Conservation (phyloP, 352 stramenopile genomes). For the Globisporangium emineosum region DNA sequence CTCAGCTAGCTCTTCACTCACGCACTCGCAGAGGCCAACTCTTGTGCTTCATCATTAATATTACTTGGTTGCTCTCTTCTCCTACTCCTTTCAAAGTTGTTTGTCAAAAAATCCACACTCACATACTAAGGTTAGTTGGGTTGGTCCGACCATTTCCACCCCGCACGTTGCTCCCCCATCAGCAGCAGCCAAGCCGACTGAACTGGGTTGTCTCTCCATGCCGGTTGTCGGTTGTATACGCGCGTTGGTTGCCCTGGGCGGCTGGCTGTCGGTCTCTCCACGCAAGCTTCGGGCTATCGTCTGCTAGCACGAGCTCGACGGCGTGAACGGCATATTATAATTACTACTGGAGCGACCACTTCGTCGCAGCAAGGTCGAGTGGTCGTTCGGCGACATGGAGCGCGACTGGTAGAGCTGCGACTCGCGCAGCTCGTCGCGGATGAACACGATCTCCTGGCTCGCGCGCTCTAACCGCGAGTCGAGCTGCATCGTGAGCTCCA, state of each 20-base stretch:
- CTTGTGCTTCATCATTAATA: slow-evolving; percentile 8
- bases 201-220: neutral
- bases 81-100: neutral
- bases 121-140: slow-evolving; percentile 5
- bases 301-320: slow-evolving; percentile 15
- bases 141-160: neutral
- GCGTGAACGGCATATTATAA: slow-evolving; percentile 7
- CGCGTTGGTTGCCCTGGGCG: neutral
- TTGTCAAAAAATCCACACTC: slow-evolving; percentile 11
- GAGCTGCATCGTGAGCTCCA: slow-evolving; percentile 66
- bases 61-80: slow-evolving; percentile 7
- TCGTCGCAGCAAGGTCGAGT: neutral
- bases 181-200: neutral
- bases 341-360: slow-evolving; percentile 9
- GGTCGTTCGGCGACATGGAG: slow-evolving; percentile 12
- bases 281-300: neutral
- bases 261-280: neutral
- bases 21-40: neutral
- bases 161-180: neutral
- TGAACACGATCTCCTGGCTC: slow-evolving; percentile 38
- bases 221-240: slow-evolving; percentile 3
- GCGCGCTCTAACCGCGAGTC: slow-evolving; percentile 71
- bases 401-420: slow-evolving; percentile 13
- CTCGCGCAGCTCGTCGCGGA: slow-evolving; percentile 25
- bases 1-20: no score